These are phyloP conservation scores for Ustilago loliicola DNA, from an alignment of 1,284 basidiomycete genomes.

Conservation along the genomic window DNA sequence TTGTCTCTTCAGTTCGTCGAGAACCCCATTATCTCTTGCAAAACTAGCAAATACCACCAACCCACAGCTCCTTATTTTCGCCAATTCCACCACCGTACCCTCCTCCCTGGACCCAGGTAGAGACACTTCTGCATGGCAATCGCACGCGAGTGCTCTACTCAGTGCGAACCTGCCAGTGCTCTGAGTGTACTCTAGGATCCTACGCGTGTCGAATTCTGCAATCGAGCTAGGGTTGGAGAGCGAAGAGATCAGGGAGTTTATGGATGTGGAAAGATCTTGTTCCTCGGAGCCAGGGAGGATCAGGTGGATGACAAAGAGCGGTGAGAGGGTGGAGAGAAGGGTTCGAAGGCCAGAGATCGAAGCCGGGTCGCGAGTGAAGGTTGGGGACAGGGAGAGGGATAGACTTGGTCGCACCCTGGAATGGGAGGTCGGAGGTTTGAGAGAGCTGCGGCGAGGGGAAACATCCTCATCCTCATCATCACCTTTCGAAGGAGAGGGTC, in stretches of 20 bases:
- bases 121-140: conserved; percentile 44
- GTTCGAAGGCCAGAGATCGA: conserved; percentile 21
- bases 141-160: conserved; percentile 41
- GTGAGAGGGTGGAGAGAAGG: conserved; percentile 23
- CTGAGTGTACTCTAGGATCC: conserved; percentile 44
- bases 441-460: conserved; percentile 4
- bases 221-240: conserved; percentile 22
- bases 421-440: neutral
- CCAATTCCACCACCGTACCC: conserved; percentile 22
- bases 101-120: conserved; percentile 6
- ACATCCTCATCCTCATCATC: conserved; percentile 41
- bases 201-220: conserved; percentile 22
- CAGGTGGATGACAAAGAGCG: conserved; percentile 41
- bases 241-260: neutral
- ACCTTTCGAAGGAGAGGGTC: conserved; percentile 12
- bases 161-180: conserved; percentile 33
- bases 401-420: conserved; percentile 18
- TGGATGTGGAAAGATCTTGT: conserved; percentile 22
- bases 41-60: conserved; percentile 34
- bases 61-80: conserved; percentile 26
- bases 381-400: conserved; percentile 30
- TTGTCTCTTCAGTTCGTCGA: conserved; percentile 9
- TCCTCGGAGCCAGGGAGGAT: conserved; percentile 28
- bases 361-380: conserved; percentile 20
- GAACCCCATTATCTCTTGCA: conserved; percentile 9